Evolutionary conservation across 2,329 filamentous ascomycete species (phyloP).

Genomic region (Colletotrichum nymphaeae): DNA sequence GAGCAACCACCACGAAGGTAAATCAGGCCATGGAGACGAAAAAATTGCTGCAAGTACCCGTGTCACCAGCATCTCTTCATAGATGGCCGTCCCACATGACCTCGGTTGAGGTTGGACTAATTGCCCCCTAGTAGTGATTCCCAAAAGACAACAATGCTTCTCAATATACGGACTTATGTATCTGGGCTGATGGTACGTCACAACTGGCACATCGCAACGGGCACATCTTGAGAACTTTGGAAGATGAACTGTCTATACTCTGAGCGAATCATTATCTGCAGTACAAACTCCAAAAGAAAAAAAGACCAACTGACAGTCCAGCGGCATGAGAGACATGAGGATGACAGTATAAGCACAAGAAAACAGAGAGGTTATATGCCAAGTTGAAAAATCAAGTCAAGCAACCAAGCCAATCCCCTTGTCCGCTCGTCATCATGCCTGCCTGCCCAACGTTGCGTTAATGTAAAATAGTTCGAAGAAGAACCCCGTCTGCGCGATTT

Average conservation of each 20-base stretch:
- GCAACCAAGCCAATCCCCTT: neutral
- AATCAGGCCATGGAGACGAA: neutral
- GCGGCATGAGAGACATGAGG: neutral
- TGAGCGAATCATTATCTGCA: slow-evolving; percentile 15
- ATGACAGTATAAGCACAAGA: neutral
- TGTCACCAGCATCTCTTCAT: neutral
- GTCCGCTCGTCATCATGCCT: neutral
- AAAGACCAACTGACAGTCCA: neutral
- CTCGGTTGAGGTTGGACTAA: neutral
- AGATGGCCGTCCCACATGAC: no score
- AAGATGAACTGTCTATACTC: slow-evolving; percentile 17
- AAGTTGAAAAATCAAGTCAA: slow-evolving; percentile 17
- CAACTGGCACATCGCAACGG: neutral
- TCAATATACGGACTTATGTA: no score
- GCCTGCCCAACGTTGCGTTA: neutral
- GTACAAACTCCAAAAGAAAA: neutral
- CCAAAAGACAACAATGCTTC: neutral
- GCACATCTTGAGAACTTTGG: neutral
- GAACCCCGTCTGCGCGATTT: neutral
- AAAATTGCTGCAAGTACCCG: neutral
- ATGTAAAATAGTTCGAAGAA: neutral
- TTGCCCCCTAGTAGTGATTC: neutral
- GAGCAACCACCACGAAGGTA: neutral
- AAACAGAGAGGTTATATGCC: slow-evolving; percentile 16
- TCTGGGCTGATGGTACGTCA: neutral